Base-by-base conservation (phyloP, 2,329 filamentous ascomycete species). In the Hypomyces rosellus region DNA sequence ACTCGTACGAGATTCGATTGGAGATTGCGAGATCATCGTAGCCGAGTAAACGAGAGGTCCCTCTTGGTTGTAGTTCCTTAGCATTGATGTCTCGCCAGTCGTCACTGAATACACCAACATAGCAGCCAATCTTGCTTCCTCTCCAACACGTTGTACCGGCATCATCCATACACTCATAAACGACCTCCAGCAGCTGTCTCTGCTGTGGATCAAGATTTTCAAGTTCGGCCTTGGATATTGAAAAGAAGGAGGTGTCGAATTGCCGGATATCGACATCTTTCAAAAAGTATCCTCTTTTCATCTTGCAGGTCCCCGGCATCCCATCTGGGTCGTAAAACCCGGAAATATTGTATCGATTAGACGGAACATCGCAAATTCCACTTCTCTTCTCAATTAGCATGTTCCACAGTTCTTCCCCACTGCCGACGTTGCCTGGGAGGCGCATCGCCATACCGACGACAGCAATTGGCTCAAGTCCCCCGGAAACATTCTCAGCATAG, bases 381-480 rank as follows among this genome's bases (percentile, higher is more conserved):
- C 48, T 48, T 16, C 47, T 40, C 22, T 55, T 57, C 38, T 53
- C 46, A 12, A 53, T 22, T 2, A 66, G 62, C 16, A 72, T 59
- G 41, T 69, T 63, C 68, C 69, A 73, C 51, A 73, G 69, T 42
- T 71, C 65, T 16, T 59, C 62, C 9, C 63, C 65, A 14, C 58
- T 67, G 13, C 62, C 55, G 12, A 69, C 66, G 38, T 62, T 63
- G 3, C 70, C 69, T 0, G 70, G 68, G 49, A 72, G 61, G 14
- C 69, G 65, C 55, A 69, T 71, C 3, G 65, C 63, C 62, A 73
- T 70, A 46, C 70, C 70, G 18, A 71, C 61, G 39, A 73, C 66
- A 51, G 69, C 70, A 18, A 73, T 64, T 41, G 68, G 69, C 30
- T 48, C 46, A 42, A 20, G n/a, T 4, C 34, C 13, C 15, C 39